phyloP scores from a whole-genome alignment of 352 stramenopile species.

The Pythium scleroteichum region DNA sequence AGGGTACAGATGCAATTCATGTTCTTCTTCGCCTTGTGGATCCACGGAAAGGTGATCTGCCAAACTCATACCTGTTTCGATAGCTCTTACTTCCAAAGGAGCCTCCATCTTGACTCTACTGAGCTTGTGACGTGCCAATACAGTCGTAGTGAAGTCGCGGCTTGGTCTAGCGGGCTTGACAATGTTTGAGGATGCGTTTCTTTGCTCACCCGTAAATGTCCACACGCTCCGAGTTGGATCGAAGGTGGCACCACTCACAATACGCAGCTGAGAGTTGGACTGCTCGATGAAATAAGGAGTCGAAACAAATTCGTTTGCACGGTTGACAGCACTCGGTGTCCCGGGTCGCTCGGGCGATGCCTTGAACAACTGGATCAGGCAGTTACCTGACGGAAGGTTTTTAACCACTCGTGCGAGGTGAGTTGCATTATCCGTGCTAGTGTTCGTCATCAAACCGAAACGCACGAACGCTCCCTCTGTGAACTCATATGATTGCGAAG shows the following conservation, averaged over 20 bases:
- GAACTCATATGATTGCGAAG: background rate
- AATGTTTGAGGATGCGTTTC: too few relatives aligned
- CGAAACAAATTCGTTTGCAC: constrained; percentile 23
- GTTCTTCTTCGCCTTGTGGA: too few relatives aligned
- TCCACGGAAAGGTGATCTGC: too few relatives aligned
- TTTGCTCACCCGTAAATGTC: background rate
- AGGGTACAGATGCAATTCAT: too few relatives aligned
- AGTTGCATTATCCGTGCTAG: constrained; percentile 6
- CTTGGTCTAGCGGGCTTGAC: too few relatives aligned
- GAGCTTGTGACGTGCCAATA: too few relatives aligned
- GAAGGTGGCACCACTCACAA: background rate
- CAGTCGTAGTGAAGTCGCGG: too few relatives aligned
- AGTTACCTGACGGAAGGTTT: constrained; percentile 33
- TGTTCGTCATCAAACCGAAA: constrained; percentile 13
- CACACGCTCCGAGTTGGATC: background rate
- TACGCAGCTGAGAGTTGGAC: constrained; percentile 31
- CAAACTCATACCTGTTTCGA: too few relatives aligned
- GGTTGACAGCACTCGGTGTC: background rate
- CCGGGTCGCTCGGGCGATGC: background rate
- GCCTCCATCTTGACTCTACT: too few relatives aligned
- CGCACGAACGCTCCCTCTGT: constrained; percentile 3
- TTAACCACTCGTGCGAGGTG: constrained; percentile 43
- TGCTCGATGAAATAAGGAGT: constrained; percentile 48
- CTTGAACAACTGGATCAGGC: constrained; percentile 40
- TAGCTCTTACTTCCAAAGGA: too few relatives aligned